A percentile compares a stretch with the other conserved stretches of the same genome.
phyloP scores from a whole-genome alignment of 768 basidiomycete genomes.

The Mycena belliarum region DNA sequence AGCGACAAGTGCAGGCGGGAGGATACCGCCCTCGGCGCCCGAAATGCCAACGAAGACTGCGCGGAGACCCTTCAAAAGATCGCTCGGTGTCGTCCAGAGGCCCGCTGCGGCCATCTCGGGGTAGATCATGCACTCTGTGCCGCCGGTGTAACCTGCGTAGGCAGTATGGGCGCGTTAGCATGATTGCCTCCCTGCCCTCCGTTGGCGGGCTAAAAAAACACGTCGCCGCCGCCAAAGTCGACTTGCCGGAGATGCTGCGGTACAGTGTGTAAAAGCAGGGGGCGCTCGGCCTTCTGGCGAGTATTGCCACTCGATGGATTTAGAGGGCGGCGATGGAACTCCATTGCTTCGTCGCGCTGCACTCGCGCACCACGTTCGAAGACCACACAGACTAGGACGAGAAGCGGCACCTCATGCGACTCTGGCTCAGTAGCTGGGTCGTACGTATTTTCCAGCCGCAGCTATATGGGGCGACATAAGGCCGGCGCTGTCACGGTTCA shows the following conservation, averaged over 20 bases:
- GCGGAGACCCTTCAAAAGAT: slow-evolving; percentile 6
- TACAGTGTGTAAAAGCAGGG: not conserved
- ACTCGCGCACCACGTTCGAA: slow-evolving; percentile 9
- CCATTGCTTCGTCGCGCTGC: slow-evolving; percentile 9
- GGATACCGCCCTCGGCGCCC: not conserved
- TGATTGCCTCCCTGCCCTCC: not conserved
- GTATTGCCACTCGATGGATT: slow-evolving; percentile 6
- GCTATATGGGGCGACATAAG: slow-evolving; percentile 11
- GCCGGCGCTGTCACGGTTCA: slow-evolving; percentile 4
- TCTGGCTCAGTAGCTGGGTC: too few species aligned
- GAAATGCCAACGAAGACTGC: slow-evolving; percentile 11
- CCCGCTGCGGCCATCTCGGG: slow-evolving; percentile 14
- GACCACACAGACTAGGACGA: not conserved
- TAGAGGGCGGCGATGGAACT: slow-evolving; percentile 11
- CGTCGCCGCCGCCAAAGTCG: slow-evolving; percentile 1
- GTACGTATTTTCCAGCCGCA: too few species aligned
- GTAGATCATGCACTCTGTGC: slow-evolving; percentile 6
- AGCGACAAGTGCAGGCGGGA: slow-evolving; percentile 7
- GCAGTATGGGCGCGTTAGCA: slow-evolving; percentile 5
- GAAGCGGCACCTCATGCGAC: slow-evolving; percentile 7
- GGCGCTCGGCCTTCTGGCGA: slow-evolving; percentile 6
- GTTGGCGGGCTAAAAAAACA: slow-evolving; percentile 2
- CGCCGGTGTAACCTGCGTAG: not conserved
- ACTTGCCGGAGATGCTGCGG: slow-evolving; percentile 9
- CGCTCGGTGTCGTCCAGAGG: slow-evolving; percentile 11